Evolutionary conservation across 2,329 filamentous ascomycete species (phyloP).

Genomic region (Niveomyces coronatus): DNA sequence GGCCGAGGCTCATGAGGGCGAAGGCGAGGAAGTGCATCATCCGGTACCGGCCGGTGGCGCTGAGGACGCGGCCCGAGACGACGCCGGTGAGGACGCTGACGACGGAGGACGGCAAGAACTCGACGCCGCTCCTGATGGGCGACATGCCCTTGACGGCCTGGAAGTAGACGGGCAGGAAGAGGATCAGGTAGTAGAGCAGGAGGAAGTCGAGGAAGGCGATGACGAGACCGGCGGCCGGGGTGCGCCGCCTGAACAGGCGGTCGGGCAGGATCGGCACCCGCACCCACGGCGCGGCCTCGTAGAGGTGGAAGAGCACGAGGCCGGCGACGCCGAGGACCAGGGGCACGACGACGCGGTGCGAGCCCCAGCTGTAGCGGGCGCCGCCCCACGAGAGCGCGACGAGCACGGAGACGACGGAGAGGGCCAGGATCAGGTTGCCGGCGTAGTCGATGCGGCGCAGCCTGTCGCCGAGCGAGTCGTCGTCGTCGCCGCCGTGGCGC

Average conservation of each 20-base stretch:
- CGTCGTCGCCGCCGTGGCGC: neutral
- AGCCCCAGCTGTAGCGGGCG: conserved; percentile 12
- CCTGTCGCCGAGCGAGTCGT: neutral
- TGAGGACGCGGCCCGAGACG: conserved; percentile 19
- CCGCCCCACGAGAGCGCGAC: neutral
- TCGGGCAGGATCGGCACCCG: conserved; percentile 27
- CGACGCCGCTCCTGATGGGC: neutral
- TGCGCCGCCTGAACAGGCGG: conserved; percentile 32
- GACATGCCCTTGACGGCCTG: conserved; percentile 1
- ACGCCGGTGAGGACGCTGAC: conserved; percentile 15
- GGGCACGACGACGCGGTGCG: conserved; percentile 14
- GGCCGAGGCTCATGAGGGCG: conserved; percentile 24
- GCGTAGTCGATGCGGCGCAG: neutral
- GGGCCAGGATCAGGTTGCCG: neutral
- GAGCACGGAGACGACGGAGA: neutral
- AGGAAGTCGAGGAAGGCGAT: conserved; percentile 3
- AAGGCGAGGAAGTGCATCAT: conserved; percentile 26
- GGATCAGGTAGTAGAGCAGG: conserved; percentile 1
- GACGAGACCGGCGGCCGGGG: conserved; percentile 16
- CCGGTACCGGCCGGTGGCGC: conserved; percentile 23
- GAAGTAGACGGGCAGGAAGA: conserved; percentile 10
- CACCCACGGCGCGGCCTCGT: conserved; percentile 17
- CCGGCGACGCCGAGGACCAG: conserved; percentile 27
- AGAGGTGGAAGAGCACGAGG: conserved; percentile 24
- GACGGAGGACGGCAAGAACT: conserved; percentile 2